phyloP scores from a whole-genome alignment of 225 moss, liverwort and hornwort genomes.

The Ulota crispa region DNA sequence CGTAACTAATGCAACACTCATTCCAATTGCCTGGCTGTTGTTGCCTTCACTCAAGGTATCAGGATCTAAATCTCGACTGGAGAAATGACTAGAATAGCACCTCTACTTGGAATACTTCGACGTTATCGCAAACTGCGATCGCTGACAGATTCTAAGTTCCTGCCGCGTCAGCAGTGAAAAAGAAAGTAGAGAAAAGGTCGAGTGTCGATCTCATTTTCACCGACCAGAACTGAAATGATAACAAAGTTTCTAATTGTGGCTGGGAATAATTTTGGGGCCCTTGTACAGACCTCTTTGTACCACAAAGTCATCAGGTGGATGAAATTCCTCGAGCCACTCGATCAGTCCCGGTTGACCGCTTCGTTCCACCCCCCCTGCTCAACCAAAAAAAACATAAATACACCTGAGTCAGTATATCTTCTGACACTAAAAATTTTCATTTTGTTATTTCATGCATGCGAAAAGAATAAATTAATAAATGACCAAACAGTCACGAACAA shows the following conservation, averaged over 20 bases:
- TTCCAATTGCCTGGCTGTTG: conserved; percentile 17
- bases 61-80: neutral
- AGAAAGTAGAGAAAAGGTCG: conserved; percentile 8
- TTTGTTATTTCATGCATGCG: neutral
- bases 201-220: neutral
- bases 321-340: conserved; percentile 78
- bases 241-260: conserved; percentile 14
- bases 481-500: neutral
- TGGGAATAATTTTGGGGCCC: conserved; percentile 69
- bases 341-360: conserved; percentile 25
- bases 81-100: conserved; percentile 8
- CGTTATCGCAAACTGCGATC: conserved; percentile 26
- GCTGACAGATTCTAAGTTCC: conserved; percentile 11
- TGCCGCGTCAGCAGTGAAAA: conserved; percentile 15
- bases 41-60: conserved; percentile 21
- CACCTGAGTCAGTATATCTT: neutral
- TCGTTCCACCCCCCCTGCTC: conserved; percentile 39
- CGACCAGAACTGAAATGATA: conserved; percentile 8
- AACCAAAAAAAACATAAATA: neutral
- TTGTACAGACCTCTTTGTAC: conserved; percentile 74
- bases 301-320: conserved; percentile 90
- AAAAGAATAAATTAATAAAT: neutral
- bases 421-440: neutral
- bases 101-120: neutral
- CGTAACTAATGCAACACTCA: conserved; percentile 14